A percentile compares a stretch with the other conserved stretches of the same genome.
Evolutionary conservation across 2,329 filamentous ascomycete genomes (phyloP).

Genomic region (Pseudogymnoascus sp.): DNA sequence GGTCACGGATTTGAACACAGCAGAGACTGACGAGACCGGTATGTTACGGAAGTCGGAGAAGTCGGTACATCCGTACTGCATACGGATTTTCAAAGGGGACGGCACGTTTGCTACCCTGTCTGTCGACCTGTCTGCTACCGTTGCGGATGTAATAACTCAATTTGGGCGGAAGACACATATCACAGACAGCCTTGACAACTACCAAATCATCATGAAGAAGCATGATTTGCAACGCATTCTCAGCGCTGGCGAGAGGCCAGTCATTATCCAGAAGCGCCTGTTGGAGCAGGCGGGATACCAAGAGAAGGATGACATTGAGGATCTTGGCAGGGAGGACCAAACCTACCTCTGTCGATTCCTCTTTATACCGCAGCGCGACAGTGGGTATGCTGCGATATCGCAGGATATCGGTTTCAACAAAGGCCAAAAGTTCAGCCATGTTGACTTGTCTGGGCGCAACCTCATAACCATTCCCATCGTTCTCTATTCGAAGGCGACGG

Average conservation of each 20-base stretch:
- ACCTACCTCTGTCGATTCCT: slow-evolving; percentile 95
- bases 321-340: slow-evolving; percentile 92
- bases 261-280: slow-evolving; percentile 84
- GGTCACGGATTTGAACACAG: slow-evolving; percentile 56
- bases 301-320: slow-evolving; percentile 77
- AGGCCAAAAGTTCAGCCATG: slow-evolving; percentile 84
- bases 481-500: slow-evolving; percentile 80
- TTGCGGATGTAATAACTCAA: slow-evolving; percentile 78
- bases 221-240: slow-evolving; percentile 83
- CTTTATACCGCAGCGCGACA: slow-evolving; percentile 83
- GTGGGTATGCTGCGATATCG: slow-evolving; percentile 63
- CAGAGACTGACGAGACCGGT: slow-evolving; percentile 61
- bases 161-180: slow-evolving; percentile 92
- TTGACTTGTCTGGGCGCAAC: slow-evolving; percentile 84
- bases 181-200: slow-evolving; percentile 83
- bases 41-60: slow-evolving; percentile 64
- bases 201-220: slow-evolving; percentile 90
- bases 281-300: slow-evolving; percentile 89
- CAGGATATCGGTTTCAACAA: slow-evolving; percentile 72
- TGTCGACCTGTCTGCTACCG: slow-evolving; percentile 72
- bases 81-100: slow-evolving; percentile 89
- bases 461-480: slow-evolving; percentile 91
- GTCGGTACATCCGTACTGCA: slow-evolving; percentile 72
- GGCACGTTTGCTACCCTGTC: slow-evolving; percentile 91
- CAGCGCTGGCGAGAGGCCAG: slow-evolving; percentile 66